These are phyloP conservation scores for Nicotiana knightiana DNA, from an alignment of 257 asterid species.

Conservation along the genomic window DNA sequence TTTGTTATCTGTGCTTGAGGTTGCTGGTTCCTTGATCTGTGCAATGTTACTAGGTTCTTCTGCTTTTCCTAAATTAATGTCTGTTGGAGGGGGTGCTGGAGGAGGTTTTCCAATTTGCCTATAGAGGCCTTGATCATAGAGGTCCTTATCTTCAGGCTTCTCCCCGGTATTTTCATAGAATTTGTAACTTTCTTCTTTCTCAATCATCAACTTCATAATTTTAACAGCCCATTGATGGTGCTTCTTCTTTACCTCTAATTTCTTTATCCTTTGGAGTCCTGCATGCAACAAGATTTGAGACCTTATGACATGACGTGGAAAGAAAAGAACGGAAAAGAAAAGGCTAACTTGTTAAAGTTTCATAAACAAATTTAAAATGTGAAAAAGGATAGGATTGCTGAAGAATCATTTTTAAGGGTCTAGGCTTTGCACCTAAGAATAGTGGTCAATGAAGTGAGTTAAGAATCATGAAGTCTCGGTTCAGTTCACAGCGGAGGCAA, in stretches of 20 bases:
- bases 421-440: too few relatives aligned
- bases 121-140: background rate
- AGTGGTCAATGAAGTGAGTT: too few relatives aligned
- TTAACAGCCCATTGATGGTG: slow-evolving; percentile 20
- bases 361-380: background rate
- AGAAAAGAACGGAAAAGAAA: background rate
- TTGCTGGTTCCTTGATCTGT: background rate
- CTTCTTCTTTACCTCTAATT: slow-evolving; percentile 24
- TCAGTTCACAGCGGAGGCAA: too few relatives aligned
- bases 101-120: background rate
- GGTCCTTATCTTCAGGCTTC: slow-evolving; percentile 9
- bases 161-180: slow-evolving; percentile 24
- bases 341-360: background rate
- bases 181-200: slow-evolving; percentile 19
- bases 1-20: slow-evolving; percentile 4
- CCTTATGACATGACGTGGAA: background rate
- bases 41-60: background rate
- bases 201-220: slow-evolving; percentile 26
- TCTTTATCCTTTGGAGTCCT: slow-evolving; percentile 32
- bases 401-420: background rate
- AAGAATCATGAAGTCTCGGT: too few relatives aligned
- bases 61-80: background rate
- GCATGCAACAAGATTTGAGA: background rate
- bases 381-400: background rate
- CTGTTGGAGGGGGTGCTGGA: background rate